Base-by-base conservation (phyloP, 2,329 filamentous ascomycete species). In the Grosmannia clavigera region DNA sequence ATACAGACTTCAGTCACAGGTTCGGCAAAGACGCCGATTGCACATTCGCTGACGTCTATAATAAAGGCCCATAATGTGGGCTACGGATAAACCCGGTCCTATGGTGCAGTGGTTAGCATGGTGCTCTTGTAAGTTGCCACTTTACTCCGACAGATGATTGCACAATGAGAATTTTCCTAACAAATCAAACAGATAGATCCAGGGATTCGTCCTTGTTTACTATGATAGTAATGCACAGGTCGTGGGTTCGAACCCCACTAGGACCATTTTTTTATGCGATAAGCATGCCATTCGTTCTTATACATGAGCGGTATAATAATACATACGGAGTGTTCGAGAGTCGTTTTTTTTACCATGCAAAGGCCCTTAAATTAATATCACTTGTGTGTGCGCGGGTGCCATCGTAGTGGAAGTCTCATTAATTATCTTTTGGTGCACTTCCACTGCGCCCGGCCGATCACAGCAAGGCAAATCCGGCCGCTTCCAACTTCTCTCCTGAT, bases 401-500 rank as follows among this genome's bases (percentile, higher is more conserved):
- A 10, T 35, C 10, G 33, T 35, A 35, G 10, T 35, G 14, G 3
- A 40, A 14, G 38, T 16, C 14, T 6, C 38, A 16, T 46, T n/a
- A 46, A 5, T 46, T 46, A 46, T 46, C 16, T 50, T 40, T 16
- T 50, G 11, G 27, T 38, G 27, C 35, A 33, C n/a, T 19, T 3
- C 11, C 14, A 40, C 38, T 56, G 14, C 22, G 22, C 40, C 1
- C 7, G 14, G n/a, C 46, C 29, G 38, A n/a, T 48, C 29, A 75
- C 4, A 78, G 40, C 27, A 75, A 61, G 29, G 72, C 73, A 65
- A 84, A 84, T 0, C 81, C 81, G 2, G 80, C 78, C 35, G 78
- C 74, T 64, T 76, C 72, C 58, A 84, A 65, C 57, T 75, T 71
- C 35, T 72, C 66, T 0, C 79, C 78, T 0, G 68, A 72, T 0